Percentiles rank a stretch among this genome's conserved stretches.
Evolutionary conservation across 306 rosid genomes (phyloP).

Genomic region (Senna tora): DNA sequence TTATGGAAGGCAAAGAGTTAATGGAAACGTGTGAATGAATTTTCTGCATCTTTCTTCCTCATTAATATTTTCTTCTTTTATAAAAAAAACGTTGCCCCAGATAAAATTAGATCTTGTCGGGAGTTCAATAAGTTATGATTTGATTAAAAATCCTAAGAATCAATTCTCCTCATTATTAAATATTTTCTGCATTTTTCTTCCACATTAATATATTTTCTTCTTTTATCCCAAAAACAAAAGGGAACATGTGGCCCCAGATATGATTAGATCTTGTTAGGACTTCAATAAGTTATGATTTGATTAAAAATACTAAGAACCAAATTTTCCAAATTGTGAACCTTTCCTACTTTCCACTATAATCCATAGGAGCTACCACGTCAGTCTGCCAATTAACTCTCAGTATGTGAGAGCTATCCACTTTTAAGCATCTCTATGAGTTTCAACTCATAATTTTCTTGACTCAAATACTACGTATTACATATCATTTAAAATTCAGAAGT

Average conservation of each 20-base stretch:
- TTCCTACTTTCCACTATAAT: neutral
- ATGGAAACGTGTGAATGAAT: neutral
- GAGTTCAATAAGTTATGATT: conserved; percentile 22
- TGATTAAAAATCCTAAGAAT: neutral
- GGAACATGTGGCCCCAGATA: neutral
- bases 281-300: conserved; percentile 18
- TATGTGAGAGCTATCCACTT: neutral
- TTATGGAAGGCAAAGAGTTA: conserved; percentile 3
- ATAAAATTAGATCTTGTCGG: neutral
- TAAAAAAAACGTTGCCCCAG: neutral
- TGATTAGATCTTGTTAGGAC: neutral
- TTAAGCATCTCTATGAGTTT: neutral
- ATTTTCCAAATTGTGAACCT: neutral
- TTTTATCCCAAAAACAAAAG: neutral
- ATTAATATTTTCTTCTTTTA: neutral
- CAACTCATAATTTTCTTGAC: conserved; percentile 10
- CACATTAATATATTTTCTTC: neutral
- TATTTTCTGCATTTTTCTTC: neutral
- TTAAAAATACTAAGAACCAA: neutral
- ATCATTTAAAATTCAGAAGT: neutral
- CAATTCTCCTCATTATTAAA: neutral
- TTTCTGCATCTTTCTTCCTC: neutral
- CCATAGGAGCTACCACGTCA: conserved; percentile 12
- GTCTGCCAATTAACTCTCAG: conserved; percentile 7
- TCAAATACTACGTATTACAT: neutral